These are phyloP conservation scores for Grosmannia clavigera DNA, from an alignment of 2,329 filamentous ascomycete genomes.

Conservation along the genomic window DNA sequence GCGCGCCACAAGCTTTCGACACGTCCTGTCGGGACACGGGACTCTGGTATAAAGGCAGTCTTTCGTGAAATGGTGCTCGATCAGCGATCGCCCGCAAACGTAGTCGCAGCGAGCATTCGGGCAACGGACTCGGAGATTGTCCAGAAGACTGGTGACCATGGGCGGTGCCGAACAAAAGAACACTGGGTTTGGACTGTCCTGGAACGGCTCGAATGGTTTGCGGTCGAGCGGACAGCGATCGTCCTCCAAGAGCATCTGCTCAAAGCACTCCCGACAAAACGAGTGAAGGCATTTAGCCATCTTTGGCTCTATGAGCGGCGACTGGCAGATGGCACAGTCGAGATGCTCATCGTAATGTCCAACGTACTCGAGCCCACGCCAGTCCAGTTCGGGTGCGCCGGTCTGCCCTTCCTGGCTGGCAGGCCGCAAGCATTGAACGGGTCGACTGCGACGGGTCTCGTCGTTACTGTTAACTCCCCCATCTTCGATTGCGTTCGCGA, in stretches of 20 bases:
- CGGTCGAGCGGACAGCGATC: constrained; percentile 47
- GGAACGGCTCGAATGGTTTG: constrained; percentile 24
- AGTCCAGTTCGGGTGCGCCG: constrained; percentile 16
- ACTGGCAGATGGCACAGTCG: constrained; percentile 37
- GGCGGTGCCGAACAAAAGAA: constrained; percentile 21
- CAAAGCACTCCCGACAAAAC: constrained; percentile 48
- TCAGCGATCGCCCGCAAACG: constrained; percentile 37
- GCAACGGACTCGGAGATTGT: constrained; percentile 45
- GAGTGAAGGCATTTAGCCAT: constrained; percentile 52
- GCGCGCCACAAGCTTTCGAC: constrained; percentile 37
- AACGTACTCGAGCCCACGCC: constrained; percentile 21
- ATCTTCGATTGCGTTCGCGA: not conserved
- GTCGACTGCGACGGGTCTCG: not conserved
- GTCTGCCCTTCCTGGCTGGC: not conserved
- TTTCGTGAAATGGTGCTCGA: constrained; percentile 42
- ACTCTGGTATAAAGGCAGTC: constrained; percentile 45
- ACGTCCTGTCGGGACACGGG: constrained; percentile 40
- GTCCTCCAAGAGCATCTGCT: constrained; percentile 28
- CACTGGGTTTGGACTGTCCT: constrained; percentile 13
- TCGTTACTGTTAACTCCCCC: not conserved
- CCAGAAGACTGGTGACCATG: constrained; percentile 47
- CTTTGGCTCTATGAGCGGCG: constrained; percentile 46
- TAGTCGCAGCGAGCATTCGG: constrained; percentile 43
- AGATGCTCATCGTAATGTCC: constrained; percentile 21
- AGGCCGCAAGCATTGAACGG: not conserved